Conservation (phyloP, 352 stramenopile species). For the Phytophthora aleatoria region DNA sequence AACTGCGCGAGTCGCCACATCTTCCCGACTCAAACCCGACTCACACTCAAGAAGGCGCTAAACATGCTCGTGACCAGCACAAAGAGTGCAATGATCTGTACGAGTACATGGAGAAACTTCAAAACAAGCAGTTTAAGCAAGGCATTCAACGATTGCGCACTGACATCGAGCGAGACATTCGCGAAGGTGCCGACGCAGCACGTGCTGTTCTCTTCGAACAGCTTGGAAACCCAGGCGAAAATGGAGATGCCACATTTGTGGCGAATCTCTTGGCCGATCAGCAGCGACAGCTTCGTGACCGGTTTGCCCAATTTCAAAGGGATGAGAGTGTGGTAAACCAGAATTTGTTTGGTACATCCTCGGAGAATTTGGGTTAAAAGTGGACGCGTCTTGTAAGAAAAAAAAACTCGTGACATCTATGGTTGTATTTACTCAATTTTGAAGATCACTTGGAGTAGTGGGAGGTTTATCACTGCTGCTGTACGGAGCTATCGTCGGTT, state of each 20-base stretch:
- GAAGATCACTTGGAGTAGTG: neutral
- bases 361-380: no score
- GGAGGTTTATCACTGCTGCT: conserved; percentile 2
- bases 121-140: conserved; percentile 24
- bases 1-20: conserved; percentile 4
- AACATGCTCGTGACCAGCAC: neutral
- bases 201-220: conserved; percentile 18
- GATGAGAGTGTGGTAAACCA: neutral
- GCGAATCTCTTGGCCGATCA: conserved; percentile 18
- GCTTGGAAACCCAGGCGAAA: conserved; percentile 11
- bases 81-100: conserved; percentile 15
- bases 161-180: conserved; percentile 26
- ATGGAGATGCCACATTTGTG: conserved; percentile 20
- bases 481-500: neutral
- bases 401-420: no score
- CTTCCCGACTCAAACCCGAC: neutral
- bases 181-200: conserved; percentile 4
- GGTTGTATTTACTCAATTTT: neutral
- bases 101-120: conserved; percentile 13
- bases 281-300: conserved; percentile 15
- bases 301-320: conserved; percentile 13
- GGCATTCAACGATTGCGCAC: conserved; percentile 1
- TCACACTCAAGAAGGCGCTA: neutral
- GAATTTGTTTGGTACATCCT: no score
- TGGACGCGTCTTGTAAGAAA: no score